Evolutionary conservation across 2,329 filamentous ascomycete genomes (phyloP), one percentile per base, ranked within the genome.

Genomic region (Orbilia brochopaga): DNA sequence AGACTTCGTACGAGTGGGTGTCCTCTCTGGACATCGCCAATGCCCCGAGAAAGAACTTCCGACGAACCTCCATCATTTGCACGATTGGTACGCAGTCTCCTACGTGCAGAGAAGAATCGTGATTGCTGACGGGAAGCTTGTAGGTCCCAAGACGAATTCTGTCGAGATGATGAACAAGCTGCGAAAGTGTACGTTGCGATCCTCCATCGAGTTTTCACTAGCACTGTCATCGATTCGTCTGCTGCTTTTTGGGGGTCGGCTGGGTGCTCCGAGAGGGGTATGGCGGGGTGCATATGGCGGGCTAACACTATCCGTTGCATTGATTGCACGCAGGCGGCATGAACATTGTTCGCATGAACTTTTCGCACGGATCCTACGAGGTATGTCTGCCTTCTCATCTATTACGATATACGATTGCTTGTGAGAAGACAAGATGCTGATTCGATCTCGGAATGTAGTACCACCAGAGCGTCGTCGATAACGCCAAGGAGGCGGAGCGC

Each of bases 261-360:
- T 13, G 56, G 56, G 63, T 52, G 37, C 24, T 32, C 23, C 27
- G 17, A 15, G 55, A 51, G 30, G 32, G 54, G 53, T 35, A 54
- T 44, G 54, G 58, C 58, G 66, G 66, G 66, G 66, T 27, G 3
- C 7, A 7, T 53, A 58, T 64, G 59, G 57, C 27, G 66, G 55
- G 59, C 59, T 44, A 48, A 53, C 46, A 51, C n/a, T n/a, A n/a
- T n/a, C n/a, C n/a, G n/a, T n/a, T n/a, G 55, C 69, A 74, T 63
- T 65, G 76, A 51, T 4, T 8, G 75, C 69, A 73, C 54, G 55
- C 77, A 83, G 89, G 89, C 76, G 94, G 94, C 82, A 88, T 97
- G 78, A 97, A 97, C 83, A 92, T 99, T 77, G 94, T 97, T 77
- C 93, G 94, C 83, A 99, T 99, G 94, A 99, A 99, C 89, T 97